These are phyloP conservation scores for Galerina marginata DNA, from an alignment of 768 basidiomycete species.

Conservation along the genomic window DNA sequence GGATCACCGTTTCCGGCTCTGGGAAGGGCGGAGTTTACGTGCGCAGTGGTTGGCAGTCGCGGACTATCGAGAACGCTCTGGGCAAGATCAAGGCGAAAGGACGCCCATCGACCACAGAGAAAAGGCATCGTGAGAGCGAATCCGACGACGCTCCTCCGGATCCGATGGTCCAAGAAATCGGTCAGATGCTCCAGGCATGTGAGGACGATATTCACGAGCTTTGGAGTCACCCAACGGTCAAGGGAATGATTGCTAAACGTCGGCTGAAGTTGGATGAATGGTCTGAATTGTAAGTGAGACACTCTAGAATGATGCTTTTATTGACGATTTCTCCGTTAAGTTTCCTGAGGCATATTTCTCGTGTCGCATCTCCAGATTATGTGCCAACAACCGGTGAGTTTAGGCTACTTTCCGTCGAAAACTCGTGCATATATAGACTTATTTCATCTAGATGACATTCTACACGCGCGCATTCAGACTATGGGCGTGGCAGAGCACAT, in stretches of 20 bases:
- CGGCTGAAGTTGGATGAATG: conserved; percentile 84
- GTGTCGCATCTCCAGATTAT: conserved; percentile 72
- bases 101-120: conserved; percentile 34
- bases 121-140: conserved; percentile 37
- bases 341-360: conserved; percentile 75
- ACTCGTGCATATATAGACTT: conserved; percentile 35
- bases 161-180: conserved; percentile 63
- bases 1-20: conserved; percentile 73
- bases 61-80: conserved; percentile 61
- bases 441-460: conserved; percentile 69
- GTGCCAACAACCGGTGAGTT: conserved; percentile 73
- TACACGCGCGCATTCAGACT: conserved; percentile 89
- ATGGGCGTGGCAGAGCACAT: conserved; percentile 88
- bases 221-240: conserved; percentile 77
- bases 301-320: conserved; percentile 6
- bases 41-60: conserved; percentile 81
- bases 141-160: conserved; percentile 49
- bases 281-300: conserved; percentile 78
- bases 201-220: conserved; percentile 72
- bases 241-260: conserved; percentile 67
- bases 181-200: conserved; percentile 58
- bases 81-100: conserved; percentile 43
- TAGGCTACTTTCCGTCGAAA: neutral
- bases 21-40: conserved; percentile 79
- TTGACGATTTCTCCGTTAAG: conserved; percentile 41